phyloP scores from a whole-genome alignment of 805 yeast genomes.

The Metschnikowia amazonensis region DNA sequence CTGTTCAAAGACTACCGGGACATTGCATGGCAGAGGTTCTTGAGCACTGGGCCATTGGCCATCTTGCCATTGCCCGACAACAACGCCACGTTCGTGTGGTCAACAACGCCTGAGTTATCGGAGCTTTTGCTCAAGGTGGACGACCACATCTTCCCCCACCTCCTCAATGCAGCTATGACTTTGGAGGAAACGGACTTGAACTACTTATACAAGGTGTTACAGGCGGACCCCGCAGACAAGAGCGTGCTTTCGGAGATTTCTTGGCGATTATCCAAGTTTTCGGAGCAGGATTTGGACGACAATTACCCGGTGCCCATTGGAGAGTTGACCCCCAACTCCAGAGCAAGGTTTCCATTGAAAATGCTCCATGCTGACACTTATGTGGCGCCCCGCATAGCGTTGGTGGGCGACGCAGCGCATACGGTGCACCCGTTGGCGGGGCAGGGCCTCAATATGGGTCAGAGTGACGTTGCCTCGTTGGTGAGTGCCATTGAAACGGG shows the following conservation, averaged over 20 bases:
- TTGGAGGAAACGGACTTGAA: slow-evolving; percentile 72
- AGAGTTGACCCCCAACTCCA: slow-evolving; percentile 54
- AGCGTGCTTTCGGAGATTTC: slow-evolving; percentile 62
- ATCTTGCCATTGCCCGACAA: slow-evolving; percentile 83
- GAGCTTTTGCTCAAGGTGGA: slow-evolving; percentile 55
- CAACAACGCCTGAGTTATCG: slow-evolving; percentile 74
- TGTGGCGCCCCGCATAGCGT: slow-evolving; percentile 76
- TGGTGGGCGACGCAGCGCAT: slow-evolving; percentile 98
- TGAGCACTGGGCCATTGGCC: slow-evolving; percentile 91
- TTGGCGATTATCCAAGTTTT: slow-evolving; percentile 56
- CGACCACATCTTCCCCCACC: slow-evolving; percentile 57
- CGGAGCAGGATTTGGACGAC: slow-evolving; percentile 49
- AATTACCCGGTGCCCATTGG: slow-evolving; percentile 64
- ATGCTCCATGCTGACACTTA: slow-evolving; percentile 90
- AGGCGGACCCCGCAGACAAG: slow-evolving; percentile 39
- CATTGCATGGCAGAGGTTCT: slow-evolving; percentile 90
- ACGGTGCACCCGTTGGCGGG: slow-evolving; percentile 97
- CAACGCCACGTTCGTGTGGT: slow-evolving; percentile 92
- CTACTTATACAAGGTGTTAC: slow-evolving; percentile 51
- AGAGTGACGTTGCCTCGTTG: slow-evolving; percentile 77
- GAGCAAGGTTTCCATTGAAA: slow-evolving; percentile 87
- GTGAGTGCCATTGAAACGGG: slow-evolving; percentile 69
- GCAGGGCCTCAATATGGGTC: slow-evolving; percentile 98
- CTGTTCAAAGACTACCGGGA: slow-evolving; percentile 67
- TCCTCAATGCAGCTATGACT: slow-evolving; percentile 86